These are phyloP conservation scores for Spathaspora sp. DNA, from an alignment of 805 yeast genomes.

Conservation along the genomic window DNA sequence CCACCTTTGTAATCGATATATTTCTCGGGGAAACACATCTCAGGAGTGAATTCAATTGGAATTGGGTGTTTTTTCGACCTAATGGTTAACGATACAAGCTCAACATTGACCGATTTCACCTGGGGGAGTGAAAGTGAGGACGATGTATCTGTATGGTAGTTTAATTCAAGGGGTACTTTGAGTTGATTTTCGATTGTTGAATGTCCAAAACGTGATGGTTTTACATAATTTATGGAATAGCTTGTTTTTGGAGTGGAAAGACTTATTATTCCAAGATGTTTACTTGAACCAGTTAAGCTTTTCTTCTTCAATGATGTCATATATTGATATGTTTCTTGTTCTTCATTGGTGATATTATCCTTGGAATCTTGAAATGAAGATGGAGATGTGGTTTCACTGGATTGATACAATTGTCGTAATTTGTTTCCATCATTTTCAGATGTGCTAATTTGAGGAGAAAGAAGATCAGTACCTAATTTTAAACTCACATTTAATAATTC, in stretches of 20 bases:
- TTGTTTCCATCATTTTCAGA: conserved; percentile 11
- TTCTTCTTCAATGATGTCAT: conserved; percentile 30
- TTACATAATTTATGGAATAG: conserved; percentile 25
- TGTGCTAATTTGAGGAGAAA: conserved; percentile 2
- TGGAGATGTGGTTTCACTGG: not conserved
- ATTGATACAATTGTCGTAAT: conserved; percentile 29
- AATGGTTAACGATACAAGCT: conserved; percentile 33
- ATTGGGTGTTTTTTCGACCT: conserved; percentile 31
- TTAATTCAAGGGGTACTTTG: conserved; percentile 21
- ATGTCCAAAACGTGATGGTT: conserved; percentile 22
- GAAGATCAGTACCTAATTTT: conserved; percentile 6
- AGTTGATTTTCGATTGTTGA: conserved; percentile 12
- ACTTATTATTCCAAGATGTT: conserved; percentile 27
- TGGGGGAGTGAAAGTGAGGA: conserved; percentile 21
- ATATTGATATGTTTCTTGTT: conserved; percentile 27
- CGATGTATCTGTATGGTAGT: conserved; percentile 11
- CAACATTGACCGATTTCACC: conserved; percentile 30
- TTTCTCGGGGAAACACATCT: conserved; percentile 33
- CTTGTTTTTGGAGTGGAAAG: conserved; percentile 32
- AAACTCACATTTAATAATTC: conserved; percentile 11
- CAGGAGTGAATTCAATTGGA: conserved; percentile 39
- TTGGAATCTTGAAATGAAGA: not conserved
- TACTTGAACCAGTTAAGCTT: conserved; percentile 27
- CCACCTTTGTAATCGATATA: conserved; percentile 22
- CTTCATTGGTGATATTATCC: conserved; percentile 13